These are phyloP conservation scores for Botryosphaeria dothidea DNA, from an alignment of 2,329 filamentous ascomycete genomes.

Conservation along the genomic window DNA sequence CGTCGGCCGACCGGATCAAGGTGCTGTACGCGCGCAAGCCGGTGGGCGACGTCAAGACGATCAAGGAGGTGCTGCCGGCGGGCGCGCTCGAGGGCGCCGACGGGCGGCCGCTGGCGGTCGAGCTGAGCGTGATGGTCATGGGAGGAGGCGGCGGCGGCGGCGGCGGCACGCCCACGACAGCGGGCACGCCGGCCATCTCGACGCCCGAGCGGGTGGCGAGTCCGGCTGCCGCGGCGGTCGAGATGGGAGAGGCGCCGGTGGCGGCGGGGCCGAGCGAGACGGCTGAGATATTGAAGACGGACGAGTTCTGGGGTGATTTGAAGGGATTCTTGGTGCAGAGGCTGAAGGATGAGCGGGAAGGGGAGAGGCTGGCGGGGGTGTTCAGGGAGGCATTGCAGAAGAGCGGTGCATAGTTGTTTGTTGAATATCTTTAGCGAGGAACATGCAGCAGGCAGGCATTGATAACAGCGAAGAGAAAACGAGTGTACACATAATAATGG, in stretches of 20 bases:
- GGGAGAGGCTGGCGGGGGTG: conserved; percentile 62
- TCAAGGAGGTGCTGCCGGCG: conserved; percentile 68
- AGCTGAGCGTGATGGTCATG: conserved; percentile 87
- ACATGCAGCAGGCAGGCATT: too few relatives aligned
- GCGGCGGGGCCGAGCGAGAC: conserved; percentile 56
- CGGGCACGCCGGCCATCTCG: conserved; percentile 2
- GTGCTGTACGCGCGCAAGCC: conserved; percentile 87
- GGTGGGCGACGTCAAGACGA: conserved; percentile 71
- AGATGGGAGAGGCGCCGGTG: conserved; percentile 37
- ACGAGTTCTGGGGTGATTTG: conserved; percentile 85
- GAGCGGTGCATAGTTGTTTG: neutral
- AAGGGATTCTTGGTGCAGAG: conserved; percentile 77
- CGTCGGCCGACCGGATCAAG: conserved; percentile 69
- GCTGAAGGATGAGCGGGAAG: conserved; percentile 68
- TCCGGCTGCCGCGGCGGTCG: neutral
- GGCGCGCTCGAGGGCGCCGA: conserved; percentile 61
- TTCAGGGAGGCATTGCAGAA: conserved; percentile 73
- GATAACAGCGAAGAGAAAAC: too few relatives aligned
- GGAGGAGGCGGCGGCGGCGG: conserved; percentile 57
- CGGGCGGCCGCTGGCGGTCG: conserved; percentile 53
- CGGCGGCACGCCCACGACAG: conserved; percentile 22
- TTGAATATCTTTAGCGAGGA: too few relatives aligned
- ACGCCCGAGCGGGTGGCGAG: conserved; percentile 9
- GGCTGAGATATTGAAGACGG: conserved; percentile 63
- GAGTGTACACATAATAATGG: too few relatives aligned